Evolutionary conservation across 306 rosid genomes (phyloP), one percentile per base, ranked within the genome.

Genomic region (Sicyos edulis): DNA sequence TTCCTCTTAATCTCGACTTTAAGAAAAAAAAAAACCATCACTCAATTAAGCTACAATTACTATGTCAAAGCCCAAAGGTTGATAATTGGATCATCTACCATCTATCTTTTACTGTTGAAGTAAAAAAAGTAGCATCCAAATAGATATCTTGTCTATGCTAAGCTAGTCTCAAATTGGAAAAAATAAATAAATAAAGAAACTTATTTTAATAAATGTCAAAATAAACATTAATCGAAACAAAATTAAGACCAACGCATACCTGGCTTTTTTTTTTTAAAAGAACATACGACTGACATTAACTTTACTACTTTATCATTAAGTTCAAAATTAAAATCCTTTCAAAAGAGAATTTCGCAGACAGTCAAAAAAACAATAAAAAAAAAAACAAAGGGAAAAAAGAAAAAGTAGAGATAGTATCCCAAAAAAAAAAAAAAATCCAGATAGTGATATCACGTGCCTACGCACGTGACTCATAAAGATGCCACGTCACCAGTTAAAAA

Each of bases 401-500:
- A 20, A 40, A 8, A 65, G 16, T 17, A 17, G 22, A 37, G 52
- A 64, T 24, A 62, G 19, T 6, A 13, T 66, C 8, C 4, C 6
- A 53, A 47, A 55, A 56, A 37, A 40, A 13, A 9, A 52, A 52
- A 13, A 3, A 40, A 7, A 40, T 40, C 10, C 9, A 56, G 22
- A 34, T 14, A 5, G 76, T 21, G 15, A 17, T 3, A 45, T 51
- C 76, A 73, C 76, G 69, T 45, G 76, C 40, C 24, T 16, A 2
- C 1, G 49, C 76, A 73, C 69, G 57, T 73, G 76, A 22, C 44
- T 5, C 37, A 14, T 3, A 7, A 3, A 15, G 21, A 61, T 21
- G 68, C 76, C 68, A 73, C 68, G 76, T 73, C 69, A 24, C 29
- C 2, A 13, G 69, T 3, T 58, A 14, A 11, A 32, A n/a, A 4